Conservation (phyloP, 225 moss, liverwort and hornwort genomes). For the Climacium dendroides region DNA sequence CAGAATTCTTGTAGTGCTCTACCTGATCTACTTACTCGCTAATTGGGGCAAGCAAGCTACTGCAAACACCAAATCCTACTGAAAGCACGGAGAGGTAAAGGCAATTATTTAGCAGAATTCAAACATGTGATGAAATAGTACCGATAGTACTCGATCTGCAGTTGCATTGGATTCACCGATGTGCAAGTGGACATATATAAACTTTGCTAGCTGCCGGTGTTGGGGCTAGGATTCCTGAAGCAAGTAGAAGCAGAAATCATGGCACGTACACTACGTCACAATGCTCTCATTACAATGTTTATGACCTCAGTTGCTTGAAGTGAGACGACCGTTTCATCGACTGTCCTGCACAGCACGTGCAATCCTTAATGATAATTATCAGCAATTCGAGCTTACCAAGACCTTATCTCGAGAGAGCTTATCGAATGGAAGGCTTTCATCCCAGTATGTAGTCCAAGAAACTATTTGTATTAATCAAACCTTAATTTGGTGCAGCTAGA, state of each 20-base stretch:
- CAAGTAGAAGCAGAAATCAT: not conserved
- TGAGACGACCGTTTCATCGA: not conserved
- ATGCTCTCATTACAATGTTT: not conserved
- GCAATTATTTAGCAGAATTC: not conserved
- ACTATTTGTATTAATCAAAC: not conserved
- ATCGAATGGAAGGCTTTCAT: not conserved
- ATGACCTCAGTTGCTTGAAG: not conserved
- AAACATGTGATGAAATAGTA: not conserved
- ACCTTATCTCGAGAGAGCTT: no score
- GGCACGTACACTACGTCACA: not conserved
- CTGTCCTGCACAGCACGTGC: no score
- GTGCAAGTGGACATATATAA: not conserved
- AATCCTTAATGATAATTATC: not conserved
- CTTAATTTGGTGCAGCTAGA: no score
- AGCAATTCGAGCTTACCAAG: not conserved
- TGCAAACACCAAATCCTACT: not conserved
- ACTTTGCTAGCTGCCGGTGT: not conserved
- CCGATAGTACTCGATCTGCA: not conserved
- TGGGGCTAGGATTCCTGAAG: not conserved
- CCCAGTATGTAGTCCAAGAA: not conserved
- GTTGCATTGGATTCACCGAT: not conserved
- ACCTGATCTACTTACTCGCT: not conserved
- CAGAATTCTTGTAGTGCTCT: not conserved
- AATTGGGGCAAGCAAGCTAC: not conserved
- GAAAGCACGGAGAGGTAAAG: not conserved